Evolutionary conservation across 1,139 yeast species (phyloP), one percentile per base, ranked within the genome.

Genomic region (Schwanniomyces etchellsii): DNA sequence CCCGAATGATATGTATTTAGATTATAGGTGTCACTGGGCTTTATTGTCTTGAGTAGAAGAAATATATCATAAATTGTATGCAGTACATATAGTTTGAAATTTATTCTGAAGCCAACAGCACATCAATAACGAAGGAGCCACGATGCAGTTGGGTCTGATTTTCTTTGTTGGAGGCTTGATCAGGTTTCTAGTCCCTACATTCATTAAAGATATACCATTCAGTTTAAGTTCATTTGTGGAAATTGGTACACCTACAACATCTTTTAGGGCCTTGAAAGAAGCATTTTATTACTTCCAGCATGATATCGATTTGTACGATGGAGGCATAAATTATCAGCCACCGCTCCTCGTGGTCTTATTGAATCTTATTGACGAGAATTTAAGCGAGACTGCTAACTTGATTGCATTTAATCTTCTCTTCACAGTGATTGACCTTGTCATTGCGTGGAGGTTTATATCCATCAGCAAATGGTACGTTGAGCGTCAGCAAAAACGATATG

Each of bases 251-350:
- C 85, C 94, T 0, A 63, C 81, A 13, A 72, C 80, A 32, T 81
- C 93, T 24, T 81, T 68, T 53, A 69, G 59, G 35, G 66, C 82
- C 27, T 60, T 93, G 29, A 64, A 74, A 47, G 98, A 91, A 52
- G 96, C 96, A 6, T 65, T 86, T 28, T 88, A 74, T 49, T 72
- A 84, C 38, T 57, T 75, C 34, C 54, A 65, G n/a, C 71, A 77
- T 39, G 68, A 69, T 10, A 64, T 81, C 29, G 70, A 80, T 35
- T 76, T 89, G 4, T 89, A 88, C 47, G 77, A 76, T 36, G 95
- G 95, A 13, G 95, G 95, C 2, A 79, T 85, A 18, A 85, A 82
- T 28, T 93, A 88, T 52, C 94, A 86, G 48, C 71, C 94, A 4
- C 96, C 96, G 1, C 50, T 89, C 20, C 48, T 84, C 25, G 68